phyloP scores from a whole-genome alignment of 257 asterid species.

The Ehretia macrophylla region DNA sequence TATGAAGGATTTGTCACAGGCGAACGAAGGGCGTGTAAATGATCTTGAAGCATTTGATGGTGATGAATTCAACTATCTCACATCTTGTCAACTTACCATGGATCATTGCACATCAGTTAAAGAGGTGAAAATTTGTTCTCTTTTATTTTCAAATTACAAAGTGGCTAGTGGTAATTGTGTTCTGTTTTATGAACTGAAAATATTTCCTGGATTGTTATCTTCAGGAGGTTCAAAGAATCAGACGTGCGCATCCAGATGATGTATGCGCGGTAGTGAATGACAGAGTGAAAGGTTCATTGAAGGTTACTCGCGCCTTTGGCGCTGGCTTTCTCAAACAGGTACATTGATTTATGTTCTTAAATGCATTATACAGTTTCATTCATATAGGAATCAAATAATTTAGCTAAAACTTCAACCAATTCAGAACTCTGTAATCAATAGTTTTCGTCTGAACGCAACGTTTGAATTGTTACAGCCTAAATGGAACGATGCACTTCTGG shows the following conservation, averaged over 20 bases:
- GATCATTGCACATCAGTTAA: slow-evolving; percentile 77
- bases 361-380: too few relatives aligned
- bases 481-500: slow-evolving; percentile 85
- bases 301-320: slow-evolving; percentile 95
- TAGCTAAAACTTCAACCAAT: too few relatives aligned
- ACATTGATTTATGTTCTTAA: background rate
- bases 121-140: slow-evolving; percentile 44
- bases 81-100: slow-evolving; percentile 67
- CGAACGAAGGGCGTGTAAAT: slow-evolving; percentile 21
- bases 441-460: background rate
- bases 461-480: slow-evolving; percentile 54
- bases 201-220: background rate
- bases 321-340: slow-evolving; percentile 95
- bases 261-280: slow-evolving; percentile 56
- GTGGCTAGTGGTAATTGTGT: background rate
- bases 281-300: slow-evolving; percentile 85
- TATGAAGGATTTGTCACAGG: slow-evolving; percentile 36
- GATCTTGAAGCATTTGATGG: slow-evolving; percentile 46
- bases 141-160: background rate
- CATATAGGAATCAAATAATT: too few relatives aligned
- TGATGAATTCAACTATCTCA: slow-evolving; percentile 49
- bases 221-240: slow-evolving; percentile 75
- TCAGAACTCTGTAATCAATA: too few relatives aligned
- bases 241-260: slow-evolving; percentile 71
- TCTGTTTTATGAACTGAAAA: background rate